These are phyloP conservation scores for Tolypocladium cylindrosporum DNA, from an alignment of 2,329 filamentous ascomycete species.

Conservation along the genomic window DNA sequence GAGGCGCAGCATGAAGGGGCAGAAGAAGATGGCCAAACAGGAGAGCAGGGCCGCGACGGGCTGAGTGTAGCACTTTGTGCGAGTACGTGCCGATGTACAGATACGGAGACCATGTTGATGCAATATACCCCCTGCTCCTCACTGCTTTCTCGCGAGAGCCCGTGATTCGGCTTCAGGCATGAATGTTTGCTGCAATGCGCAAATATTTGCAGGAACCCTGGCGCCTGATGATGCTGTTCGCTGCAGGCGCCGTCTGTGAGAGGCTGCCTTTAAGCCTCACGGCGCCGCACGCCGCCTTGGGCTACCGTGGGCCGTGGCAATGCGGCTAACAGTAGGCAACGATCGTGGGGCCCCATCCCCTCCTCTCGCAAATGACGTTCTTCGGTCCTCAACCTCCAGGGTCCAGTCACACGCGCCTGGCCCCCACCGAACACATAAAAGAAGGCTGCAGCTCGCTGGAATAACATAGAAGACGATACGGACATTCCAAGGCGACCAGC, in stretches of 20 bases:
- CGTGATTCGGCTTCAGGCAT: not conserved
- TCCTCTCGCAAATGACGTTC: not conserved
- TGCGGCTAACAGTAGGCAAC: not conserved
- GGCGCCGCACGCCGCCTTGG: not conserved
- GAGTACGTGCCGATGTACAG: not conserved
- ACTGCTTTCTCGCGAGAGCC: not conserved
- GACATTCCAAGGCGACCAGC: not conserved
- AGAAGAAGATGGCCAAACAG: conserved; percentile 30
- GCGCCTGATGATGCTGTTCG: not conserved
- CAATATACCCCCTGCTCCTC: not conserved
- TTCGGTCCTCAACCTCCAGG: not conserved
- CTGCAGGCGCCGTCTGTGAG: not conserved
- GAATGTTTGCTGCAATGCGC: not conserved
- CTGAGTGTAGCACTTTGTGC: not conserved
- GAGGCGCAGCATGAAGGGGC: conserved; percentile 59
- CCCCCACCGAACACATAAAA: not conserved
- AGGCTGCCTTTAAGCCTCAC: not conserved
- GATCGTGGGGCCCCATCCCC: not conserved
- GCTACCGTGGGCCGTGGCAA: not conserved
- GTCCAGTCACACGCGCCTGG: not conserved
- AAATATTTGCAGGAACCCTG: not conserved
- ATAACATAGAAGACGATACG: not conserved
- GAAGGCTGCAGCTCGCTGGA: not conserved
- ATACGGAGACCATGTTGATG: not conserved
- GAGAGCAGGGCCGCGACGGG: conserved; percentile 14